Evolutionary conservation across 345 rosid species (phyloP), one percentile per base, ranked within the genome.

Genomic region (Excoecaria cochinchinensis): DNA sequence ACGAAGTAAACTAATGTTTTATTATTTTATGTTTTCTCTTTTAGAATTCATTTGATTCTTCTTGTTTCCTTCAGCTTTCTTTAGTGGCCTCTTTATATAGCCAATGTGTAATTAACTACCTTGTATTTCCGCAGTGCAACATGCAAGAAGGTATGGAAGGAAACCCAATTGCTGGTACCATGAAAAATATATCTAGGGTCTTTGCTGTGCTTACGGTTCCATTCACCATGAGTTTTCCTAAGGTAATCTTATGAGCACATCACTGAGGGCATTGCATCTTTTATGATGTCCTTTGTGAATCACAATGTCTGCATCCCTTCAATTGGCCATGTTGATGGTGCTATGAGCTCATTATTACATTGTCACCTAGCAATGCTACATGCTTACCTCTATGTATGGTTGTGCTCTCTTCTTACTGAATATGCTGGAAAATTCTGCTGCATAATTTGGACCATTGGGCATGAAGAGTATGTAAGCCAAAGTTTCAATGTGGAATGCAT

Each of bases 121-220:
- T 44, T 70, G n/a, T 24, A 8, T 44, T n/a, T 70, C 61, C 67
- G 25, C 85, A 95, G 97, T 79, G 76, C 83, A 91, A 91, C 76
- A 85, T 85, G 84, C 96, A 90, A 87, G 96, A 95, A 86, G 98
- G 96, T 70, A 82, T 95, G 93, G 97, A 89, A 84, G 99, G 92
- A 78, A 91, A 91, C 81, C 87, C 92, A 36, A 67, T 70, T 78
- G 87, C 87, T 73, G 64, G 62, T 56, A 87, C 89, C 71, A 77
- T 91, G 67, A 92, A 90, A 81, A 88, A 83, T 36, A 55, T 92
- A 59, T 87, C 81, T 0, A 86, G 96, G 69, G 89, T 61, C 72
- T 65, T 95, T 48, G 96, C 98, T 53, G 81, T 77, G 78, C 86
- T 81, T 62, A 78, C 96, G 21, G 87, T 93, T 76, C 98, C 99